A percentile compares a stretch with the other conserved stretches of the same genome.
Conservation (phyloP, 2,329 filamentous ascomycete species). For the Hymenoscyphus repandus region DNA sequence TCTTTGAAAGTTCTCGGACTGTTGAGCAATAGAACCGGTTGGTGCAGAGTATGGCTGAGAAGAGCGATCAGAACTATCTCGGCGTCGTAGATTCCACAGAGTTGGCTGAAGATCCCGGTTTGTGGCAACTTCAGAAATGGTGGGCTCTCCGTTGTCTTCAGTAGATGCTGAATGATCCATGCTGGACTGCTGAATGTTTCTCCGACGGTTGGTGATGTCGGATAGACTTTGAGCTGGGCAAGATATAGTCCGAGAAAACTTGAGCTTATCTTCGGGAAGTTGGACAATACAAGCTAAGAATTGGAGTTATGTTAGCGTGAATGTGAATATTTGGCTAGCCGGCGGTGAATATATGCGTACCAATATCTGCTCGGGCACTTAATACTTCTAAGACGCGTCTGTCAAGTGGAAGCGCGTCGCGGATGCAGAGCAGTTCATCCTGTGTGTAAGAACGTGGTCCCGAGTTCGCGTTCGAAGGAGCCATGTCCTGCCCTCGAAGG, state of each 20-base stretch:
- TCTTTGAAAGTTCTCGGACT: conserved; percentile 59
- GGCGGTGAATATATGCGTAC: conserved; percentile 15
- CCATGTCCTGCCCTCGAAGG: neutral
- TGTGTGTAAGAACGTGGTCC: conserved; percentile 19
- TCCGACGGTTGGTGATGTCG: conserved; percentile 18
- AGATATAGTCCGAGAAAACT: conserved; percentile 18
- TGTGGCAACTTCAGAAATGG: conserved; percentile 4
- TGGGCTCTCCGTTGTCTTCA: conserved; percentile 15
- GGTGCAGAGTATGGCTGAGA: conserved; percentile 47
- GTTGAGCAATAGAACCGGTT: conserved; percentile 47
- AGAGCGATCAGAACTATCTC: conserved; percentile 27
- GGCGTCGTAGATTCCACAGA: conserved; percentile 29
- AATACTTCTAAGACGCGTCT: conserved; percentile 22
- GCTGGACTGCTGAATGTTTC: conserved; percentile 5
- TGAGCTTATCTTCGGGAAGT: conserved; percentile 23
- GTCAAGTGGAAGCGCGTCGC: conserved; percentile 21
- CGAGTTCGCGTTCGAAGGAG: neutral
- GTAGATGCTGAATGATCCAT: conserved; percentile 17
- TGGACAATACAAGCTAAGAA: conserved; percentile 21
- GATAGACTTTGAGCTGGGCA: conserved; percentile 19
- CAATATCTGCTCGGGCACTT: conserved; percentile 25
- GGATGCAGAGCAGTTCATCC: conserved; percentile 26
- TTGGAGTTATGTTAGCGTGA: neutral
- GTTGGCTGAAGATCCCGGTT: conserved; percentile 9
- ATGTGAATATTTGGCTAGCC: neutral